A percentile compares a stretch with the other conserved stretches of the same genome.
Conservation (phyloP, 805 yeast genomes). For the Monosporozyma unispora region DNA sequence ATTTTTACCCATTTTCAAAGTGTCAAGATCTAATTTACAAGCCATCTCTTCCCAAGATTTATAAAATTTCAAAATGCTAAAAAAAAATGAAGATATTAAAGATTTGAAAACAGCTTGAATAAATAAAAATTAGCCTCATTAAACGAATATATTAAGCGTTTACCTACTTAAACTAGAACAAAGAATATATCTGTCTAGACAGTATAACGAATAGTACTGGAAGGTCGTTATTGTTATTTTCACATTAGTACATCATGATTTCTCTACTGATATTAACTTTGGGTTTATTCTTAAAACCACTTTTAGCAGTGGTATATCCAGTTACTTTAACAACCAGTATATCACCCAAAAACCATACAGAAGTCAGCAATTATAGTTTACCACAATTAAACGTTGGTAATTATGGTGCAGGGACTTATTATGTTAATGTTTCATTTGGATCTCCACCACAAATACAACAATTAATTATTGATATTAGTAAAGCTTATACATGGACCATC, state of each 20-base stretch:
- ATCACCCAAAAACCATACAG: neutral
- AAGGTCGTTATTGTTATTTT: too few relatives aligned
- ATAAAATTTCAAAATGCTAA: too few relatives aligned
- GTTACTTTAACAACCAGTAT: neutral
- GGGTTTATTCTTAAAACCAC: neutral
- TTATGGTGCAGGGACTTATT: constrained; percentile 20
- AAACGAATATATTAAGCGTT: too few relatives aligned
- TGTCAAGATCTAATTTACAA: too few relatives aligned
- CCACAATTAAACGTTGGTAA: constrained; percentile 23
- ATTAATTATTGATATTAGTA: constrained; percentile 32
- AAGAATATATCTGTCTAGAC: too few relatives aligned
- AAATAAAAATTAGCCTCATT: too few relatives aligned
- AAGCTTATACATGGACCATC: constrained; percentile 33
- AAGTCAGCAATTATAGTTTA: neutral
- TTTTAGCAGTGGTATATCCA: neutral
- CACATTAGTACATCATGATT: neutral
- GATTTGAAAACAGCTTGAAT: too few relatives aligned
- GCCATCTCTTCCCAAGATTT: too few relatives aligned
- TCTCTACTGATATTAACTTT: neutral
- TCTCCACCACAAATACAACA: constrained; percentile 23
- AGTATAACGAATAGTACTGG: too few relatives aligned
- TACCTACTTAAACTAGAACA: too few relatives aligned
- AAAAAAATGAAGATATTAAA: too few relatives aligned
- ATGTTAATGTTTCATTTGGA: constrained; percentile 29
- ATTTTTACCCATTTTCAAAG: too few relatives aligned